These are phyloP conservation scores for Gynandropsis gynandra DNA, from an alignment of 345 rosid species.

Conservation along the genomic window DNA sequence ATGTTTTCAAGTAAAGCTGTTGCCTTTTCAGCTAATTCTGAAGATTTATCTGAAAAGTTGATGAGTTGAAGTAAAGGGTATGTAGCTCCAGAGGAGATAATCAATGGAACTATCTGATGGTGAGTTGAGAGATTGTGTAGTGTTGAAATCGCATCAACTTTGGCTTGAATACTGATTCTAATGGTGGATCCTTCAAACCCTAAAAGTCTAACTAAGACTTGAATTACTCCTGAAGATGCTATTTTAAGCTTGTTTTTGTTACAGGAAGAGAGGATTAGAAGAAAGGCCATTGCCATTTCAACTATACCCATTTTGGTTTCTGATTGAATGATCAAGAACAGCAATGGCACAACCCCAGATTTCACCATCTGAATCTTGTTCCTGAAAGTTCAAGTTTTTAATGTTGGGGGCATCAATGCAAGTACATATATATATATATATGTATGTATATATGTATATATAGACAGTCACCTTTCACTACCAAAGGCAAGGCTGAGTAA, in stretches of 20 bases:
- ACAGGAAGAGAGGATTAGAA: slow-evolving; percentile 69
- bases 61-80: slow-evolving; percentile 46
- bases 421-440: too few relatives aligned
- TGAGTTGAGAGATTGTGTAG: slow-evolving; percentile 74
- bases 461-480: slow-evolving; percentile 57
- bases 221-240: slow-evolving; percentile 49
- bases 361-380: slow-evolving; percentile 66
- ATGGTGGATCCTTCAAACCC: not conserved
- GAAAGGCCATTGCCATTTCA: slow-evolving; percentile 51
- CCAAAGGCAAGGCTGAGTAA: slow-evolving; percentile 80
- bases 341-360: slow-evolving; percentile 49
- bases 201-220: slow-evolving; percentile 34
- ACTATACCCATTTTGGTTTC: slow-evolving; percentile 27
- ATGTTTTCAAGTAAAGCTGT: slow-evolving; percentile 48
- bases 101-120: slow-evolving; percentile 39
- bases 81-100: slow-evolving; percentile 46
- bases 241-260: slow-evolving; percentile 52
- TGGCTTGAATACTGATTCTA: slow-evolving; percentile 34
- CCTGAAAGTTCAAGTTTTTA: slow-evolving; percentile 29
- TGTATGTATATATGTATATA: too few relatives aligned
- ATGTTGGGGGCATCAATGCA: too few relatives aligned
- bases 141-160: slow-evolving; percentile 54
- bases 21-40: slow-evolving; percentile 53
- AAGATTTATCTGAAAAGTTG: slow-evolving; percentile 35
- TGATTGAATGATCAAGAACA: slow-evolving; percentile 51